Evolutionary conservation across 805 yeast species (phyloP), one percentile per base, ranked within the genome.

Genomic region (Diddensiella santjacobensis): DNA sequence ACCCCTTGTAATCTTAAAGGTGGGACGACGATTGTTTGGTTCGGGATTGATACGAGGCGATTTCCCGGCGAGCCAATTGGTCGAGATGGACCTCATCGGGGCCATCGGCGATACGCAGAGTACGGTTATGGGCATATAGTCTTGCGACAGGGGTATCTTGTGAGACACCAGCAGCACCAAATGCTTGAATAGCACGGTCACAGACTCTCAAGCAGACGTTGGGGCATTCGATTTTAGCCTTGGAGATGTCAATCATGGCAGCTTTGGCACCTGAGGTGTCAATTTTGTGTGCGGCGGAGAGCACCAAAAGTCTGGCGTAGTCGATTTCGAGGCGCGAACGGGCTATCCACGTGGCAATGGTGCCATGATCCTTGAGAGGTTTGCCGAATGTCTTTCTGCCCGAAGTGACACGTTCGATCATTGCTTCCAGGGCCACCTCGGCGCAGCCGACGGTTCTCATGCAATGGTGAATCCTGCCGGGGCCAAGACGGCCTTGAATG

Each of bases 401-500:
- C 48, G 74, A 71, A 24, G 52, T 44, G 24, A 57, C 83, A 55
- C 86, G 70, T 52, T 71, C 67, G 22, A 73, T 70, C 45, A 75
- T 72, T 49, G 70, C 67, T 52, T 65, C 53, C 47, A 81, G 67
- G 2, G 82, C 78, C 56, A 71, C 76, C 56, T 79, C 83, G 4
- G 81, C 85, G 36, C 72, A 76, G 3, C 86, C 86, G 53, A 81
- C 69, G 24, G 75, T 63, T 59, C 85, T 69, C 85, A 81, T 80
- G 63, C 85, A 81, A 62, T 81, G 85, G 62, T 80, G 86, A 54
- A 81, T 77, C 60, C 85, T 69, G n/a, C 86, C 85, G 1, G 85
- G 84, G 1, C 85, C 85, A 37, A 81, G 68, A 48, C 85, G 71
- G 19, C 82, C 78, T 62, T 80, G 85, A 55, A 81, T 78, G 53